A percentile compares a stretch with the other conserved stretches of the same genome.
These are phyloP conservation scores for Prunella vulgaris DNA, from an alignment of 257 asterid genomes.

Conservation along the genomic window DNA sequence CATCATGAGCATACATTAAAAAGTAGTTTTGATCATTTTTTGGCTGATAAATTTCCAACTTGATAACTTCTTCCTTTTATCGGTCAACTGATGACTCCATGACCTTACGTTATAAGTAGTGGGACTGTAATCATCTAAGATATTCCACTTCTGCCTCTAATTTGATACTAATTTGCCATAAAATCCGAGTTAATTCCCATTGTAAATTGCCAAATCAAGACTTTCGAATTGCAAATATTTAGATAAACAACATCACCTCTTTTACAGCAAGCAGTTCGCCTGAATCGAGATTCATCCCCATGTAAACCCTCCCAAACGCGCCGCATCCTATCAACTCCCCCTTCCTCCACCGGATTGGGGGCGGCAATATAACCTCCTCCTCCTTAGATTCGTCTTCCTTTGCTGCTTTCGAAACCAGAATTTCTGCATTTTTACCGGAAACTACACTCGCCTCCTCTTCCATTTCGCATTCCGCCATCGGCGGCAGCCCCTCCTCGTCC, in stretches of 20 bases:
- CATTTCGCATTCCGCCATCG: not conserved
- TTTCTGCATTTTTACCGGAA: constrained; percentile 36
- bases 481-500: constrained; percentile 14
- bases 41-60: not conserved
- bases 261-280: constrained; percentile 74
- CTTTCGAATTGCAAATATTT: not conserved
- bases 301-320: constrained; percentile 68
- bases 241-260: constrained; percentile 26
- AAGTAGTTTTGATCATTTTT: not conserved
- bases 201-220: not conserved
- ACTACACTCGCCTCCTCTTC: constrained; percentile 41
- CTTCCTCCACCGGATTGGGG: constrained; percentile 78
- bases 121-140: no score
- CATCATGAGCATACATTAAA: not conserved
- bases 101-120: no score
- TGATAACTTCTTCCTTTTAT: no score
- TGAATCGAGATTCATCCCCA: constrained; percentile 84
- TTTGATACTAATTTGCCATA: not conserved
- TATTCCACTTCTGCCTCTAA: no score
- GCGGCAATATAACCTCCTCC: constrained; percentile 27
- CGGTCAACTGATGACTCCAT: no score
- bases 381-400: constrained; percentile 17
- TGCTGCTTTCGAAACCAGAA: not conserved
- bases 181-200: not conserved
- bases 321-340: constrained; percentile 86